phyloP scores from a whole-genome alignment of 2,329 filamentous ascomycete species.

The Neurospora sp. region DNA sequence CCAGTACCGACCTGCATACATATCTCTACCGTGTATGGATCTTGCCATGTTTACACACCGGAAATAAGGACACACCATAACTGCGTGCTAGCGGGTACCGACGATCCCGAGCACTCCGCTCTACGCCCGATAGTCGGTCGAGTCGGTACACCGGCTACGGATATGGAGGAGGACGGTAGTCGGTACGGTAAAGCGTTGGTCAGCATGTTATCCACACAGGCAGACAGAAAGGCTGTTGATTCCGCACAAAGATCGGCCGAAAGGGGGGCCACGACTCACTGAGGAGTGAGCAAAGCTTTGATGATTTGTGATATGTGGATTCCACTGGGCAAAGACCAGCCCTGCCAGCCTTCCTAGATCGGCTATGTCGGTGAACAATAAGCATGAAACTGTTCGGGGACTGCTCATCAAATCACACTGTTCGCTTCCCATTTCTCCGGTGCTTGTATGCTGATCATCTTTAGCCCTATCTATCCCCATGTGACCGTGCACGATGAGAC shows the following conservation, averaged over 20 bases:
- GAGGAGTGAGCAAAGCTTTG: not conserved
- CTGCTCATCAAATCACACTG: not conserved
- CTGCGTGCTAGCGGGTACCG: not conserved
- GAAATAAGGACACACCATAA: not conserved
- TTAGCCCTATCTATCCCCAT: not conserved
- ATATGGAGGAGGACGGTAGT: not conserved
- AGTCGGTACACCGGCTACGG: not conserved
- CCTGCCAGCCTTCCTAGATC: not conserved
- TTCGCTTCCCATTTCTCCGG: not conserved
- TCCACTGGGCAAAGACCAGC: not conserved
- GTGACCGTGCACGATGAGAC: not conserved
- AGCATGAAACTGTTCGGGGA: not conserved
- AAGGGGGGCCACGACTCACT: not conserved
- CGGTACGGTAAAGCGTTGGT: not conserved
- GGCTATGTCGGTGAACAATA: not conserved
- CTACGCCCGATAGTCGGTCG: not conserved
- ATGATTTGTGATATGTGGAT: not conserved
- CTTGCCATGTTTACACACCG: not conserved
- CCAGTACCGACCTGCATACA: not conserved
- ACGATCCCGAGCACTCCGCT: not conserved
- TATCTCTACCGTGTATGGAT: not conserved
- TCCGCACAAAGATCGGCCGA: not conserved
- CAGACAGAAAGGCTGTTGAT: not conserved
- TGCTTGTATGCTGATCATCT: not conserved
- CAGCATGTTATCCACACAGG: not conserved